These are phyloP conservation scores for Verticillium isaacii DNA, from an alignment of 2,329 filamentous ascomycete genomes.

Conservation along the genomic window DNA sequence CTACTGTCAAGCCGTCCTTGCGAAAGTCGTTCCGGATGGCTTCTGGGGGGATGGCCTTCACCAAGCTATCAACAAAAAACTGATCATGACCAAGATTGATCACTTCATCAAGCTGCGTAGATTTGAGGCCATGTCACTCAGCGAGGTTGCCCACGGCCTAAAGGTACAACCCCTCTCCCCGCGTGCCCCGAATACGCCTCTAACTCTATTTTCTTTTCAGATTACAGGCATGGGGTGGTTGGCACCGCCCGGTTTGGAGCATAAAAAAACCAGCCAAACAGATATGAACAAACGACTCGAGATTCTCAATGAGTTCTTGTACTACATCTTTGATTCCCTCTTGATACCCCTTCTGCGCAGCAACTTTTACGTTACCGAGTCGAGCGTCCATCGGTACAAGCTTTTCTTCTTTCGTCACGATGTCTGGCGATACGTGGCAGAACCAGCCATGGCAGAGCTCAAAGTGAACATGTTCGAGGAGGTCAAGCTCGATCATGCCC, in stretches of 20 bases:
- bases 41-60: slow-evolving; percentile 65
- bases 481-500: slow-evolving; percentile 53
- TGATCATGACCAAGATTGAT: slow-evolving; percentile 66
- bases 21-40: slow-evolving; percentile 65
- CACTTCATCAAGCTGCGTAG: slow-evolving; percentile 71
- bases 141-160: slow-evolving; percentile 70
- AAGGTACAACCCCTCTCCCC: slow-evolving; percentile 47
- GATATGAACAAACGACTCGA: slow-evolving; percentile 74
- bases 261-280: slow-evolving; percentile 58
- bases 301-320: slow-evolving; percentile 79
- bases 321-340: slow-evolving; percentile 89
- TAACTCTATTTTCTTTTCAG: slow-evolving; percentile 32
- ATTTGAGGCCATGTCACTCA: slow-evolving; percentile 76
- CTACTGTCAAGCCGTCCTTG: slow-evolving; percentile 76
- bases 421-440: slow-evolving; percentile 73
- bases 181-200: background rate
- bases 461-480: slow-evolving; percentile 76
- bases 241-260: slow-evolving; percentile 41
- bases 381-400: slow-evolving; percentile 70
- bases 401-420: slow-evolving; percentile 96
- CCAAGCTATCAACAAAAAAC: slow-evolving; percentile 53
- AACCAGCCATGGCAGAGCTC: slow-evolving; percentile 64
- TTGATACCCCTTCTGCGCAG: slow-evolving; percentile 79
- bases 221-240: slow-evolving; percentile 71
- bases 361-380: slow-evolving; percentile 95